A percentile compares a stretch with the other conserved stretches of the same genome.
Evolutionary conservation across 768 basidiomycete species (phyloP).

Genomic region (Aureoboletus auriporus): DNA sequence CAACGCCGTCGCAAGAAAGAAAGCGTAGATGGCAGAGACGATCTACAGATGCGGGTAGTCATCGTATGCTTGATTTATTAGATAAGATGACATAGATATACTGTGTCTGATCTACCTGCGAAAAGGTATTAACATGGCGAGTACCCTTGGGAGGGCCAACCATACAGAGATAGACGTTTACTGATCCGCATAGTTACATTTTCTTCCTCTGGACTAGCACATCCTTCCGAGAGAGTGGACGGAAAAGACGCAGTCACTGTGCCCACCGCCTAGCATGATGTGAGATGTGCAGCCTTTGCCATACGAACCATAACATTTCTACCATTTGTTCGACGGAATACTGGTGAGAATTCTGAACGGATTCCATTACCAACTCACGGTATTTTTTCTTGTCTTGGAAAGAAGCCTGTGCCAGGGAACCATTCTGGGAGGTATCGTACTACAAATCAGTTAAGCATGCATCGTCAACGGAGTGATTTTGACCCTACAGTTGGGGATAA

Average conservation of each 20-base stretch:
- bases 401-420: constrained; percentile 35
- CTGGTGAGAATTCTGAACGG: constrained; percentile 42
- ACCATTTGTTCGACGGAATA: constrained; percentile 48
- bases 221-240: constrained; percentile 10
- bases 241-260: constrained; percentile 19
- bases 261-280: constrained; percentile 10
- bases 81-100: constrained; percentile 27
- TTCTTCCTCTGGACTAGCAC: constrained; percentile 14
- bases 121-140: background rate
- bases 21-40: constrained; percentile 14
- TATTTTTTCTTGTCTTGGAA: constrained; percentile 27
- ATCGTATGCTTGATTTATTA: constrained; percentile 30
- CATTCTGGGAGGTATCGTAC: constrained; percentile 32
- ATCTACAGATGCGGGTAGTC: constrained; percentile 1
- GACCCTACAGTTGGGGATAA: constrained; percentile 17
- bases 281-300: background rate
- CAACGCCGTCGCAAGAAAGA: constrained; percentile 24
- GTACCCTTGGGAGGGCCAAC: too few species aligned
- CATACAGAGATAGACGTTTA: constrained; percentile 9
- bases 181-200: constrained; percentile 18
- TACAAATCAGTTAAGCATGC: constrained; percentile 6
- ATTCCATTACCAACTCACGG: constrained; percentile 26
- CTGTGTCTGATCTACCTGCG: constrained; percentile 44
- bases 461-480: too few species aligned
- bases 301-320: background rate